Base-by-base conservation (phyloP, 805 yeast genomes). In the Yamadazyma tumulicola region DNA sequence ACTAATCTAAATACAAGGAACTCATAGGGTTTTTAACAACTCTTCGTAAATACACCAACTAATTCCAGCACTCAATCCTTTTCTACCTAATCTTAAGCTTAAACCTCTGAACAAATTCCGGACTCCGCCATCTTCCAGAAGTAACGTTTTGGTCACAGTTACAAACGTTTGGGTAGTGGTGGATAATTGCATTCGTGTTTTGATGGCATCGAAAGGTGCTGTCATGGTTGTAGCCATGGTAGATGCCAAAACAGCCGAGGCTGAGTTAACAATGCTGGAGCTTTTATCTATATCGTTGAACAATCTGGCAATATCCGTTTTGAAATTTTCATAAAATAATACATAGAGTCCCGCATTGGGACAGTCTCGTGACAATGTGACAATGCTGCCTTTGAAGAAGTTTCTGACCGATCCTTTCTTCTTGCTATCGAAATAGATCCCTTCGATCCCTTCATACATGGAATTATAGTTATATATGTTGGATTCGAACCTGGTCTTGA, bases 21-120 rank as follows among this genome's bases (percentile, higher is more conserved):
- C n/a, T n/a, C n/a, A 8, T 9, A 20, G 23, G 11, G 23, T 42
- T 38, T 72, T 74, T 25, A 91, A 74, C 35, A 91, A 61, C 54
- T 93, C 97, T 57, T 93, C 98, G 55, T 91, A 93, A 16, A 93
- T 81, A 39, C 96, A 86, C 98, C 98, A 93, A 32, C 96, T 88
- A 41, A 93, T 87, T 1, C 96, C 97, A 0, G 97, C 91, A 57
- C 95, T 84, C 31, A 85, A 57, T 0, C 91, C 96, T 59, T 93
- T 93, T 47, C 97, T 71, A 4, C 82, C 71, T 32, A 93, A 68
- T 45, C 98, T 69, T 47, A 93, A 67, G 26, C 86, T 74, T 19
- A 93, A 61, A 0, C 98, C 98, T 55, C 86, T 81, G 55, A 93
- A 89, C 34, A 93, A 64, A 29, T 79, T 74, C 17, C 57, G 43